A percentile compares a stretch with the other conserved stretches of the same genome.
Evolutionary conservation across 306 rosid genomes (phyloP).

Genomic region (Begonia fuchsioides): DNA sequence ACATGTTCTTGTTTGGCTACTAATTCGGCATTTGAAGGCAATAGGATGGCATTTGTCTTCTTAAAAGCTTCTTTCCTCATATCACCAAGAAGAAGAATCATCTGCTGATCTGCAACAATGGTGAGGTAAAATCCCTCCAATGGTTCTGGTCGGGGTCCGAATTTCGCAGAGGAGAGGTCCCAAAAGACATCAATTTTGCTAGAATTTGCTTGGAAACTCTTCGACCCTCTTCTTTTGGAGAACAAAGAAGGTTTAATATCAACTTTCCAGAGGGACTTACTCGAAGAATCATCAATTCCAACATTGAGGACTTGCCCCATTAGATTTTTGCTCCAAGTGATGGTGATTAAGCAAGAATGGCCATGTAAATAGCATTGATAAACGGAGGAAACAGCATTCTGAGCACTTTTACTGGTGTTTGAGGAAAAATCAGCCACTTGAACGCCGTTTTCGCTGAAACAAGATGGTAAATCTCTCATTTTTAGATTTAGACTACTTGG

Average conservation of each 20-base stretch:
- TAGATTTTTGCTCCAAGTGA: constrained; percentile 79
- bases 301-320: constrained; percentile 82
- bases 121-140: constrained; percentile 64
- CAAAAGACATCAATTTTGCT: constrained; percentile 66
- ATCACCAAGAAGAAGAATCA: constrained; percentile 93
- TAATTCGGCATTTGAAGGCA: constrained; percentile 40
- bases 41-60: constrained; percentile 49
- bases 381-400: constrained; percentile 66
- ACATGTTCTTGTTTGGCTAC: constrained; percentile 77
- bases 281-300: constrained; percentile 77
- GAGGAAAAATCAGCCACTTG: constrained; percentile 92
- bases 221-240: constrained; percentile 82
- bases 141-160: constrained; percentile 78
- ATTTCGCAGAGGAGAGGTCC: constrained; percentile 89
- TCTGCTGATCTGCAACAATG: constrained; percentile 56
- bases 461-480: constrained; percentile 94
- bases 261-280: constrained; percentile 79
- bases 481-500: constrained; percentile 12
- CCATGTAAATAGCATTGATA: constrained; percentile 76
- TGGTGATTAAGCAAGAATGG: constrained; percentile 53
- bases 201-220: constrained; percentile 68
- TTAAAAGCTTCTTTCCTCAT: constrained; percentile 83
- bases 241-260: constrained; percentile 89
- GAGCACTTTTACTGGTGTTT: constrained; percentile 39
- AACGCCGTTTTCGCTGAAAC: constrained; percentile 96